Percentiles rank a stretch among this genome's conserved stretches.
Evolutionary conservation across 768 basidiomycete species (phyloP).

Genomic region (Collybia sordida): DNA sequence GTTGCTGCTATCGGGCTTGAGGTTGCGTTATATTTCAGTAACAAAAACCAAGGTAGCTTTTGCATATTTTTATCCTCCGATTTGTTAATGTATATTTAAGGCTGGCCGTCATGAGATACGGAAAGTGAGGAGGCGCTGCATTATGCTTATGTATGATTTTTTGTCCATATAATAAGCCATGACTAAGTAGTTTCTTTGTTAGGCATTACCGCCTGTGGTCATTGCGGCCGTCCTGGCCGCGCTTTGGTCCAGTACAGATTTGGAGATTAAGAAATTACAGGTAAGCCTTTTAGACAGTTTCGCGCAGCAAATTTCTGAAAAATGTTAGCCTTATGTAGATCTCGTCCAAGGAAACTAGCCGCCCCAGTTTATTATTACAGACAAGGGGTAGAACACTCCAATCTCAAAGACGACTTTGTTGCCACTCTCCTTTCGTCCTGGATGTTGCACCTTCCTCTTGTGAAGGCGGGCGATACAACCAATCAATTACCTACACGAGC

Average conservation of each 20-base stretch:
- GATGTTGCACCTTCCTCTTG: too few species aligned
- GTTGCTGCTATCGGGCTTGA: neutral
- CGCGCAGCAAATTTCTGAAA: neutral
- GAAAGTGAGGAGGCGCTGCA: neutral
- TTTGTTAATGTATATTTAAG: neutral
- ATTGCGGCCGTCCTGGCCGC: conserved; percentile 49
- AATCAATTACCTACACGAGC: too few species aligned
- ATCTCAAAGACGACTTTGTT: too few species aligned
- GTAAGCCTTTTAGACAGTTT: conserved; percentile 19
- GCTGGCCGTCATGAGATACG: neutral
- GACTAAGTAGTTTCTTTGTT: neutral
- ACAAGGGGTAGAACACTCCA: too few species aligned
- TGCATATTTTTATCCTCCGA: neutral
- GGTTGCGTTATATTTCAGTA: neutral
- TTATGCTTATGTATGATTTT: neutral
- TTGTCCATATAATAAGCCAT: too few species aligned
- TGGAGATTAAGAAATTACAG: conserved; percentile 59
- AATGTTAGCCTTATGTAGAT: conserved; percentile 41
- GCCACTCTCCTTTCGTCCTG: too few species aligned
- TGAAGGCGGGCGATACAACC: too few species aligned
- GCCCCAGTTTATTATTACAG: too few species aligned
- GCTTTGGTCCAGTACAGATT: conserved; percentile 56
- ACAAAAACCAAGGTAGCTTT: neutral
- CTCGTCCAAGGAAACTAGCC: neutral
- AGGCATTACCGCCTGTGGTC: conserved; percentile 55